A percentile compares a stretch with the other conserved stretches of the same genome.
Evolutionary conservation across 345 rosid species (phyloP).

Genomic region (Erodium maritimum): DNA sequence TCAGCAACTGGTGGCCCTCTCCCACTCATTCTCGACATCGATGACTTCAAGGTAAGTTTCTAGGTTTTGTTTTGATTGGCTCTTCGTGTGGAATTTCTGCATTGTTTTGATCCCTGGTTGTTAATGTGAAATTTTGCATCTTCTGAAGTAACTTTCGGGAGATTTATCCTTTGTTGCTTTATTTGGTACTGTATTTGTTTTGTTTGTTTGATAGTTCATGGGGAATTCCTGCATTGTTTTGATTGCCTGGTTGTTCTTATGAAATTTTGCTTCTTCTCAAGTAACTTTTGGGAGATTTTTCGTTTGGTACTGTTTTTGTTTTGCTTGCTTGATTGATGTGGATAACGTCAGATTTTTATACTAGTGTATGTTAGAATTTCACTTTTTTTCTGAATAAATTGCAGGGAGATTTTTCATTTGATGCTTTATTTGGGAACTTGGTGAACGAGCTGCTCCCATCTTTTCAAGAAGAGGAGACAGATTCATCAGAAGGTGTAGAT

Average conservation of each 20-base stretch:
- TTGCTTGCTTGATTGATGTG: background rate
- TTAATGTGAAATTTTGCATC: background rate
- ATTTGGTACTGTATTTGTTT: too few species aligned
- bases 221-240: background rate
- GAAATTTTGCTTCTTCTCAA: too few species aligned
- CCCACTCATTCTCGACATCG: slow-evolving; percentile 77
- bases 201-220: too few species aligned
- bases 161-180: too few species aligned
- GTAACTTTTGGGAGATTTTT: background rate
- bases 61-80: background rate
- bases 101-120: slow-evolving; percentile 4
- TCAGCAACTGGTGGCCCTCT: slow-evolving; percentile 44
- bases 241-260: too few species aligned
- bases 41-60: slow-evolving; percentile 75
- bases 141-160: background rate
- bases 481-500: slow-evolving; percentile 31
- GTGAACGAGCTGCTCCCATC: slow-evolving; percentile 78
- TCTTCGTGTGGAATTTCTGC: background rate
- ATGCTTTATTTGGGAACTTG: slow-evolving; percentile 84
- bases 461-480: slow-evolving; percentile 70
- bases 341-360: too few species aligned
- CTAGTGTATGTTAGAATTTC: background rate
- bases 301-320: background rate
- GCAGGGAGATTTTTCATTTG: slow-evolving; percentile 96
- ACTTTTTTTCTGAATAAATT: background rate